Base-by-base conservation (phyloP, 2,329 filamentous ascomycete genomes). In the Sporothrix sp. region DNA sequence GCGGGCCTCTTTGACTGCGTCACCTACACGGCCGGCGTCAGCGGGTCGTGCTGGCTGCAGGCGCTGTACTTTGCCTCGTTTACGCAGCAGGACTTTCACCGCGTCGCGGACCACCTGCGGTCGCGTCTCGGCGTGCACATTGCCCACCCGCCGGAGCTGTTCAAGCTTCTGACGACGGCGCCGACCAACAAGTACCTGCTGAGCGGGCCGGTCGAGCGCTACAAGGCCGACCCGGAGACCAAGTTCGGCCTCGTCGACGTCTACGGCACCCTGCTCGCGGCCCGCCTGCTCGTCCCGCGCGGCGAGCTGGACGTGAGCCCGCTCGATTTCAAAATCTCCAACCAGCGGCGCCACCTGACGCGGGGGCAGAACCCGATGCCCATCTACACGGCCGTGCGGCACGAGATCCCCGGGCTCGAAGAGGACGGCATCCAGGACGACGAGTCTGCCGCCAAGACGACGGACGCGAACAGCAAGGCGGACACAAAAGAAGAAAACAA, bases 11-110 rank as follows among this genome's bases (percentile, higher is more conserved):
- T 95, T 63, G 90, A 96, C 66, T 97, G 93, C 63, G 78, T 87
- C 10, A 97, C 90, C 1, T 98, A 98, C 62, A 95, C 89, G 0
- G 88, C 91, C 5, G 93, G 93, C 1, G 93, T 98, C 44, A 96
- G 89, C 62, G 93, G 93, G 0, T 94, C 87, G 56, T 97, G 93
- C 65, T 98, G 93, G 93, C 74, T 97, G 6, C 91, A 97, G 64
- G 75, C 86, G 0, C 73, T 98, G 4, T 95, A 87, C 63, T 82
- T 93, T 61, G 91, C 87, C 0, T 87, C 87, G 1, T 75, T 97
- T 51, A 76, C 84, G 0, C 73, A 75, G 14, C 79, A 82, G 50
- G 80, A 78, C 55, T 78, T 95, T 58, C 71, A 75, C 20, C 78
- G 73, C 33, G 73, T 95, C 18, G 78, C 96, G 35, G 79, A 90